A percentile compares a stretch with the other conserved stretches of the same genome.
Conservation (phyloP, 176 grass and related monocot species). For the Tillandsia leiboldiana region DNA sequence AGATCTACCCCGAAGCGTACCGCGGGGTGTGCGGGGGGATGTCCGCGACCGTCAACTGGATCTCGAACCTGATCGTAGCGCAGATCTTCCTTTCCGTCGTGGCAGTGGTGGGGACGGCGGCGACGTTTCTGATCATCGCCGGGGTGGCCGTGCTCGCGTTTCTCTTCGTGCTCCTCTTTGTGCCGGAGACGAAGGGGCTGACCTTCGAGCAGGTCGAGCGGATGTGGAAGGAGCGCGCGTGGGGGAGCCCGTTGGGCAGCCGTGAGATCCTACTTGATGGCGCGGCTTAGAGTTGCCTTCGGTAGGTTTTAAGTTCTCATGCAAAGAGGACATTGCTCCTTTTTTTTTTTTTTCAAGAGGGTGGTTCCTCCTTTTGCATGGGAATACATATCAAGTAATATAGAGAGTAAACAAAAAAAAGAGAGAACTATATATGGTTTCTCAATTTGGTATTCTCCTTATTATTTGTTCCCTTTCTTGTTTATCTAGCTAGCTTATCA, state of each 20-base stretch:
- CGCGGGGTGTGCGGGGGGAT: constrained; percentile 80
- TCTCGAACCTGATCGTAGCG: constrained; percentile 77
- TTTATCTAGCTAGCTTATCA: too few relatives aligned
- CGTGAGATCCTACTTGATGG: constrained; percentile 32
- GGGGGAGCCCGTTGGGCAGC: constrained; percentile 26
- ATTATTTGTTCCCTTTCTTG: too few relatives aligned
- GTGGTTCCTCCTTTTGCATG: too few relatives aligned
- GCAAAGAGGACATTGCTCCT: too few relatives aligned
- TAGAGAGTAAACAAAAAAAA: too few relatives aligned
- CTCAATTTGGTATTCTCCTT: too few relatives aligned
- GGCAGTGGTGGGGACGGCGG: constrained; percentile 45
- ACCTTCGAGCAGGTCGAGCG: constrained; percentile 73
- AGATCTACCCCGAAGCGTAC: constrained; percentile 83
- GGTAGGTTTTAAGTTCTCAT: too few relatives aligned
- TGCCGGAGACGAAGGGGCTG: constrained; percentile 85
- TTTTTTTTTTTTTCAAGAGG: too few relatives aligned
- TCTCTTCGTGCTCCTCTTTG: constrained; percentile 52
- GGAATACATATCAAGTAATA: too few relatives aligned
- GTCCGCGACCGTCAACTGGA: constrained; percentile 91
- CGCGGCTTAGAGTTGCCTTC: constrained; percentile 12
- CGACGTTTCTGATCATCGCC: constrained; percentile 68
- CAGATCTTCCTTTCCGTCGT: constrained; percentile 76
- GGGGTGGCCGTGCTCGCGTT: constrained; percentile 51
- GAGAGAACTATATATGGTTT: too few relatives aligned
- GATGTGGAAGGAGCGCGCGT: constrained; percentile 68